Conservation (phyloP, 371 early-diverging fungal species). For the Mortierella sp. region DNA sequence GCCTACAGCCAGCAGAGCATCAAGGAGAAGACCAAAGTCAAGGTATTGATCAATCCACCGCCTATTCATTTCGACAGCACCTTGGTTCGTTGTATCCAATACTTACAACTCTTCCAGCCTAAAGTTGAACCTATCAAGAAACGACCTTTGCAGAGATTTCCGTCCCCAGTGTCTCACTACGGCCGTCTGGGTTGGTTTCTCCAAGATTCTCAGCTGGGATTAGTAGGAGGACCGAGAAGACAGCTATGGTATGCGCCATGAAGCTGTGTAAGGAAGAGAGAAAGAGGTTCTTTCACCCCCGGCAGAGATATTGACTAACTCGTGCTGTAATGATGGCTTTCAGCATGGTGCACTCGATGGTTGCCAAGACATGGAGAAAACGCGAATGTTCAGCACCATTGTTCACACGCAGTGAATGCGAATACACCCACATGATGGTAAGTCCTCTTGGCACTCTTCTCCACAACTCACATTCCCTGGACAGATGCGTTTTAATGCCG, state of each 20-base stretch:
- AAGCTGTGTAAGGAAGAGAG: neutral
- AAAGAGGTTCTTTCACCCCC: neutral
- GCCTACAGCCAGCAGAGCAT: conserved; percentile 51
- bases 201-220: conserved; percentile 27
- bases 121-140: conserved; percentile 24
- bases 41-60: conserved; percentile 34
- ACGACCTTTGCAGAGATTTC: neutral
- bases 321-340: neutral
- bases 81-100: neutral
- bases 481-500: neutral
- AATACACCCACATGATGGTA: conserved; percentile 25
- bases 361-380: conserved; percentile 33
- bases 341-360: conserved; percentile 33
- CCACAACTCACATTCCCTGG: neutral
- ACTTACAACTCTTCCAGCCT: conserved; percentile 14
- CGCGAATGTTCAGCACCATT: conserved; percentile 10
- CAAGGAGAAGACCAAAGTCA: conserved; percentile 22
- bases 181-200: conserved; percentile 27
- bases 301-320: no score
- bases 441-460: neutral
- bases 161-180: conserved; percentile 10
- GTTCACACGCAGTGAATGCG: neutral
- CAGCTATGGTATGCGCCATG: conserved; percentile 29
- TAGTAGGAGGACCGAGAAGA: conserved; percentile 25
- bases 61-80: neutral